Conservation (phyloP, 768 basidiomycete genomes). For the Phaeotremella fagi region DNA sequence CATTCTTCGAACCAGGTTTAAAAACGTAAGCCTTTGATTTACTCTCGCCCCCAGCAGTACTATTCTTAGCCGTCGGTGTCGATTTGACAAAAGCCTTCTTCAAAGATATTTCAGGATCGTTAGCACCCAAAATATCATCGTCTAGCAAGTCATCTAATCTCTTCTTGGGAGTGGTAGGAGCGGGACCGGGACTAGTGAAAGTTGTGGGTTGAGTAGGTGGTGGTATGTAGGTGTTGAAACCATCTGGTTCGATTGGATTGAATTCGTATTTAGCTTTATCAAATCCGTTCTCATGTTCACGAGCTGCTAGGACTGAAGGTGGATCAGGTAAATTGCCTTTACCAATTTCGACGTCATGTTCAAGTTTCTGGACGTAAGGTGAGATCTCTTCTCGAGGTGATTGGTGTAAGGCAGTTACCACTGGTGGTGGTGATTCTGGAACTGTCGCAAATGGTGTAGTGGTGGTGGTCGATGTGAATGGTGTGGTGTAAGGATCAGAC, state of each 20-base stretch:
- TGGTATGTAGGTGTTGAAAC: slow-evolving; percentile 5
- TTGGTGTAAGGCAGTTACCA: not conserved
- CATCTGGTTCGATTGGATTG: slow-evolving; percentile 1
- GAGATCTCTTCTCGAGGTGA: slow-evolving; percentile 10
- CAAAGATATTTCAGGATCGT: slow-evolving; percentile 32
- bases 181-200: not conserved
- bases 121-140: slow-evolving; percentile 31
- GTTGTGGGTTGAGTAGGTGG: slow-evolving; percentile 10
- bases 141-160: slow-evolving; percentile 33
- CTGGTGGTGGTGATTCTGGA: not conserved
- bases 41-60: not conserved
- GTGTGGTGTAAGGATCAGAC: slow-evolving; percentile 3
- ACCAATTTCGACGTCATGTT: slow-evolving; percentile 17
- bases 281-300: slow-evolving; percentile 12
- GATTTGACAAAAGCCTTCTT: slow-evolving; percentile 44
- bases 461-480: slow-evolving; percentile 3
- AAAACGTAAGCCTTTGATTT: slow-evolving; percentile 33
- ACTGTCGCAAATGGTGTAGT: not conserved
- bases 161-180: not conserved
- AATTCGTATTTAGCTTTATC: not conserved
- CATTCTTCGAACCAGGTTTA: slow-evolving; percentile 22
- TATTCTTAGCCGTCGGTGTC: slow-evolving; percentile 9
- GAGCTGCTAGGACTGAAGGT: slow-evolving; percentile 37
- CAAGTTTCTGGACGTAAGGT: slow-evolving; percentile 34
- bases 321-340: slow-evolving; percentile 26